A percentile compares a stretch with the other conserved stretches of the same genome.
Evolutionary conservation across 768 basidiomycete species (phyloP).

Genomic region (Xerocomellus amylosporus): DNA sequence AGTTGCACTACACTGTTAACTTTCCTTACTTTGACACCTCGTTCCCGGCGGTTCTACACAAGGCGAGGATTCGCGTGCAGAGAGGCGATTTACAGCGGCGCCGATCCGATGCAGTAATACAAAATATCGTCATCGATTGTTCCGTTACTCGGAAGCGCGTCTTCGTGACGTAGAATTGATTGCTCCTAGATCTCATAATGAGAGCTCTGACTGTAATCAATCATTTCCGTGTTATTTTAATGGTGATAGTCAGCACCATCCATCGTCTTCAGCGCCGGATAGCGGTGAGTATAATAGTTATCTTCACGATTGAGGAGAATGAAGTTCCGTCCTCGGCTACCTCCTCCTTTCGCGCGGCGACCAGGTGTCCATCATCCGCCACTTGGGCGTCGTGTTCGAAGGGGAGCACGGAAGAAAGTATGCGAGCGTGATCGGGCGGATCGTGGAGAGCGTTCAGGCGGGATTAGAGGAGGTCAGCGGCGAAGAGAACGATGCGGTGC

Average conservation of each 20-base stretch:
- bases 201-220: too few species aligned
- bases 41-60: not conserved
- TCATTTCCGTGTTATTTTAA: too few species aligned
- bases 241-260: too few species aligned
- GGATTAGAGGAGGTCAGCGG: slow-evolving; percentile 77
- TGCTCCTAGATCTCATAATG: too few species aligned
- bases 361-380: slow-evolving; percentile 76
- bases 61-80: not conserved
- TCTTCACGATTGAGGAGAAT: too few species aligned
- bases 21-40: slow-evolving; percentile 13
- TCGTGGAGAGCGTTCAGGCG: slow-evolving; percentile 75
- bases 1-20: not conserved
- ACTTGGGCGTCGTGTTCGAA: slow-evolving; percentile 82
- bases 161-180: not conserved
- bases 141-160: not conserved
- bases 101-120: not conserved
- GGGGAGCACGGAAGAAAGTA: slow-evolving; percentile 80
- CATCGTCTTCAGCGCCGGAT: too few species aligned
- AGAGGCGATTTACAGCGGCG: not conserved
- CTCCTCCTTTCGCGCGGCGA: slow-evolving; percentile 74
- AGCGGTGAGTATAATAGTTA: too few species aligned
- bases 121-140: not conserved
- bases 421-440: slow-evolving; percentile 65
- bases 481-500: slow-evolving; percentile 56
- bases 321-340: slow-evolving; percentile 85